Evolutionary conservation across 176 grass and related monocot genomes (phyloP).

Genomic region (Raddia guianensis): DNA sequence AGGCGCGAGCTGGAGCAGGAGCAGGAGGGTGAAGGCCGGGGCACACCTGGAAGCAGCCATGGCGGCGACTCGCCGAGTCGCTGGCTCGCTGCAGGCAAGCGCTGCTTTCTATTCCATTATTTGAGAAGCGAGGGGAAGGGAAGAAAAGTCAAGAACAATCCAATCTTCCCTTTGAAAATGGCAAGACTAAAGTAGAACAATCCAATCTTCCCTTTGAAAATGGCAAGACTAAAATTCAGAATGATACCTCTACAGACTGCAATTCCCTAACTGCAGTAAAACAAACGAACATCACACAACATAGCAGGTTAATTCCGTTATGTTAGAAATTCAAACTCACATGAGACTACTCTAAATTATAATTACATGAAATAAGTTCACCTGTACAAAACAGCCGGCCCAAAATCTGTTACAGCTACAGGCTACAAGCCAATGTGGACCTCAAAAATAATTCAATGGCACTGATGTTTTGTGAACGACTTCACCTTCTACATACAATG

Average conservation of each 20-base stretch:
- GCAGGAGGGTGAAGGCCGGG: background rate
- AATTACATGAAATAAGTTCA: constrained; percentile 52
- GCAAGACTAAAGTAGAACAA: background rate
- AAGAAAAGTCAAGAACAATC: background rate
- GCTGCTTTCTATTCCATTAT: background rate
- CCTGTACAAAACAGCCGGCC: constrained; percentile 57
- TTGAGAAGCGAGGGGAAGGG: too few relatives aligned
- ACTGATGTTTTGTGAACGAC: constrained; percentile 28
- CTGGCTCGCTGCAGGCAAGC: background rate
- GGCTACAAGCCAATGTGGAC: constrained; percentile 14
- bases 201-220: background rate
- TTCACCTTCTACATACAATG: constrained; percentile 39
- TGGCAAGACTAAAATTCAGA: background rate
- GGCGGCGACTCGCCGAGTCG: background rate
- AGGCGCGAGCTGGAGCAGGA: constrained; percentile 22
- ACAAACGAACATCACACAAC: background rate
- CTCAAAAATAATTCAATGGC: constrained; percentile 32
- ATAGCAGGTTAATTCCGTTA: background rate
- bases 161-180: background rate
- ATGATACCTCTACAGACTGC: background rate
- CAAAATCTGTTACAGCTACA: constrained; percentile 45
- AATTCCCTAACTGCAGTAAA: background rate
- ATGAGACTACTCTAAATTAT: constrained; percentile 45
- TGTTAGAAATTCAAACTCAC: constrained; percentile 4
- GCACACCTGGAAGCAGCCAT: constrained; percentile 27